Conservation (phyloP, 106 monocot species). For the Dioscorea zingiberensis region DNA sequence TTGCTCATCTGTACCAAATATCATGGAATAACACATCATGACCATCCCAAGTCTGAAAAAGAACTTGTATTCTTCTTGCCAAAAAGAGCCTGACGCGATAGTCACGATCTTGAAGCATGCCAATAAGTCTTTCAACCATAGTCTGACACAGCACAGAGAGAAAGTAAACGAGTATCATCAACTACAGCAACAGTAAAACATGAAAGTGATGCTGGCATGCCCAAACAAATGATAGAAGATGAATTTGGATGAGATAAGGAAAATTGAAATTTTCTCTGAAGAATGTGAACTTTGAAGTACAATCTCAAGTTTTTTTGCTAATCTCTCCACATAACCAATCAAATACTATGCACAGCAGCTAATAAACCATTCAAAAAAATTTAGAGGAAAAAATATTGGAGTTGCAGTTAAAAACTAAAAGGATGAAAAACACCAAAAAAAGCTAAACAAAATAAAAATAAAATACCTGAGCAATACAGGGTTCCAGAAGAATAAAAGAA, state of each 20-base stretch:
- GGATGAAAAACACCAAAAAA: not conserved
- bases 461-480: constrained; percentile 67
- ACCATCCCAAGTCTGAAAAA: constrained; percentile 97
- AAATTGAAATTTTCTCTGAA: too few relatives aligned
- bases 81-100: constrained; percentile 86
- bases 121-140: constrained; percentile 68
- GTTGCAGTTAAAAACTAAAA: too few relatives aligned
- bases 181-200: not conserved
- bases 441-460: not conserved
- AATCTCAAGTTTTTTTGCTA: too few relatives aligned
- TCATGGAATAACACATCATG: constrained; percentile 87
- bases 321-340: too few relatives aligned
- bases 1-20: constrained; percentile 53
- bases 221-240: too few relatives aligned
- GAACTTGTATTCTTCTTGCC: constrained; percentile 56
- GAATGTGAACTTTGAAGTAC: too few relatives aligned
- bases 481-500: constrained; percentile 64
- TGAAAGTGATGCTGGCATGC: too few relatives aligned
- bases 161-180: not conserved
- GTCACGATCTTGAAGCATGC: constrained; percentile 81
- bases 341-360: too few relatives aligned
- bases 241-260: too few relatives aligned
- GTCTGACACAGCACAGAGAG: constrained; percentile 25
- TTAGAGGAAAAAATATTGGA: too few relatives aligned
- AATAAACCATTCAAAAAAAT: too few relatives aligned